phyloP scores from a whole-genome alignment of 2,329 filamentous ascomycete species.

The Raffaelea albimanens region DNA sequence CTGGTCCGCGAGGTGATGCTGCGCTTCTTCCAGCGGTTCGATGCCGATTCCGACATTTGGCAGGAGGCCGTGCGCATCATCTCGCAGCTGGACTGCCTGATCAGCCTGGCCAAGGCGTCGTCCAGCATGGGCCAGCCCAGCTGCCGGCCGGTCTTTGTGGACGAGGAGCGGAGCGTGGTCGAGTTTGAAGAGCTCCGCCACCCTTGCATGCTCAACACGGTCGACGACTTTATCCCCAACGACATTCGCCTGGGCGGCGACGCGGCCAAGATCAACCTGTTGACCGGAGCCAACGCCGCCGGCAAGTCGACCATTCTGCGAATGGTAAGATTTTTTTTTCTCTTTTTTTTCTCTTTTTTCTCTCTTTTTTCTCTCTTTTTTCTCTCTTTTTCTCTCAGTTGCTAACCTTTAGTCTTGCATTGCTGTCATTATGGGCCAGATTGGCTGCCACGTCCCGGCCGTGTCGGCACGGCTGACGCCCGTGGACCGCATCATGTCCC shows the following conservation, averaged over 20 bases:
- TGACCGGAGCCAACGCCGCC: constrained; percentile 93
- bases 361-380: too few species aligned
- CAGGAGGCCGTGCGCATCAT: constrained; percentile 82
- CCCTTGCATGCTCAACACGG: constrained; percentile 83
- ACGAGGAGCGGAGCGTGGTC: constrained; percentile 75
- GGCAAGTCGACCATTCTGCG: constrained; percentile 94
- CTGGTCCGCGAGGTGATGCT: constrained; percentile 78
- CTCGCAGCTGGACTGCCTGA: constrained; percentile 87
- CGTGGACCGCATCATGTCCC: constrained; percentile 96
- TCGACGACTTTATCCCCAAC: constrained; percentile 94
- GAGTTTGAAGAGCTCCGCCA: constrained; percentile 89
- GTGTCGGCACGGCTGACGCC: constrained; percentile 75
- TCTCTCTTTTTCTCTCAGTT: not conserved
- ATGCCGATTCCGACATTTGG: constrained; percentile 78
- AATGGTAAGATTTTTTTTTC: constrained; percentile 54
- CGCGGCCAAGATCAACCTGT: constrained; percentile 72
- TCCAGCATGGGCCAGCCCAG: constrained; percentile 73
- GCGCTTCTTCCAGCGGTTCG: constrained; percentile 80
- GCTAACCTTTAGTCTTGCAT: constrained; percentile 62
- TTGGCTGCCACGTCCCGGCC: constrained; percentile 87
- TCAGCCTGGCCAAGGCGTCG: constrained; percentile 86
- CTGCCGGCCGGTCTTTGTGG: constrained; percentile 80
- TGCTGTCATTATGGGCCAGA: constrained; percentile 94
- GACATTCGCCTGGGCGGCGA: constrained; percentile 79
- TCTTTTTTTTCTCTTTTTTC: constrained; percentile 1